Base-by-base conservation (phyloP, 2,329 filamentous ascomycete species). In the Zymoseptoria ardabiliae region DNA sequence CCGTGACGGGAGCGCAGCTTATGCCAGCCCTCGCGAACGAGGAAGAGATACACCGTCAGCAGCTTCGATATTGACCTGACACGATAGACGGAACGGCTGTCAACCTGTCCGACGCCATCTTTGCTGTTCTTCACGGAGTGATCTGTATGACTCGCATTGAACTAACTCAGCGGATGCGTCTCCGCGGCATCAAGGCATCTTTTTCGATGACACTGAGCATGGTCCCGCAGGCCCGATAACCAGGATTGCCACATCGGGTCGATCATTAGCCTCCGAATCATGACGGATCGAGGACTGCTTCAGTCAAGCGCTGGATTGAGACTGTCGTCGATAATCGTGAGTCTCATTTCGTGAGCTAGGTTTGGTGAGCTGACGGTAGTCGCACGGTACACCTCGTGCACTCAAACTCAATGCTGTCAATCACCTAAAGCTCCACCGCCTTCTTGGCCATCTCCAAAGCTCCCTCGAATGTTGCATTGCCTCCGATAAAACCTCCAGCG, bases 401-500 rank as follows among this genome's bases (percentile, higher is more conserved):
- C 10, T 7, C 17, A 4, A 3, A 5, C 13, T 17, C 5, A 17
- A 7, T 4, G 10, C 5, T 45, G 17, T n/a, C 35, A 13, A 45
- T 5, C 50, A 22, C 8, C 63, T 63, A 76, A 56, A 71, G 57
- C 49, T 77, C 83, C 63, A 90, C 77, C 1, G 89, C 88, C 80
- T 89, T 90, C 74, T 82, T 77, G 4, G 92, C 91, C 91, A 97
- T 96, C 59, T 86, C 85, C 73, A 90, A 82, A 23, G 86, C 92
- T 28, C 94, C 94, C 62, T 96, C 90, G 69, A 89, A 94, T 0
- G 89, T 95, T 81, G 89, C 88, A 76, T 97, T 95, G 2, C 94
- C 94, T 19, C 94, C 94, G 71, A 97, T 97, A 77, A 99, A 99
- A 25, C 94, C 94, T 56, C 88, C 87, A 3, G 92, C 92, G 73